These are phyloP conservation scores for Colletotrichum phormii DNA, from an alignment of 2,329 filamentous ascomycete genomes.

Conservation along the genomic window DNA sequence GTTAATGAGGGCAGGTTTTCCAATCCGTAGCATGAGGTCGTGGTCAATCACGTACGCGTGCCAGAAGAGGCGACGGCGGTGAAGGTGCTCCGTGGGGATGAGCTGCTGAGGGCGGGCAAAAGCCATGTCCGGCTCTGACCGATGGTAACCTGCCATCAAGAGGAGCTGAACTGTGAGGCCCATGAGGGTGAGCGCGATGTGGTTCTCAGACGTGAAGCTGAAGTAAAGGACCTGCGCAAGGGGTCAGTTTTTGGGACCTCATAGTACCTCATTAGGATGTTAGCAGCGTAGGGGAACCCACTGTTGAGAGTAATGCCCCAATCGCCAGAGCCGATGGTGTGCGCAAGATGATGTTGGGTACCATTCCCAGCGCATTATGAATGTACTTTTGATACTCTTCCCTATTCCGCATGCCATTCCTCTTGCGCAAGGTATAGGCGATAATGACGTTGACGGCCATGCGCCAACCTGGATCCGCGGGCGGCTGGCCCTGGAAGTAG, in stretches of 20 bases:
- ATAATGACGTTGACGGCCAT: constrained; percentile 29
- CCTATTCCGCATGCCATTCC: constrained; percentile 22
- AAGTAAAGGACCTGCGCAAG: constrained; percentile 15
- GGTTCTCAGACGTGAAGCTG: constrained; percentile 26
- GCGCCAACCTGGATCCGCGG: constrained; percentile 21
- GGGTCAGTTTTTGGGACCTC: not conserved
- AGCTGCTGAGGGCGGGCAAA: not conserved
- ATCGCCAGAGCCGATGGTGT: constrained; percentile 21
- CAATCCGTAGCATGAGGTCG: constrained; percentile 25
- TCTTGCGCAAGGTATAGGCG: constrained; percentile 15
- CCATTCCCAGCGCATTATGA: constrained; percentile 27
- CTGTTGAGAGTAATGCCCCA: constrained; percentile 16
- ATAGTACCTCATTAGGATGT: not conserved
- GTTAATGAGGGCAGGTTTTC: constrained; percentile 30
- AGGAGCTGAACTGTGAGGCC: constrained; percentile 19
- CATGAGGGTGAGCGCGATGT: constrained; percentile 12
- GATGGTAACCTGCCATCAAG: constrained; percentile 29
- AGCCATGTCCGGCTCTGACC: not conserved
- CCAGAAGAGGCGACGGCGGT: constrained; percentile 28
- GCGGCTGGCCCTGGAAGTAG: constrained; percentile 28
- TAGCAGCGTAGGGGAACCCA: not conserved
- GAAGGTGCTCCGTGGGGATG: not conserved
- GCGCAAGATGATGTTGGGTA: constrained; percentile 22
- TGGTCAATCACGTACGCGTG: constrained; percentile 27
- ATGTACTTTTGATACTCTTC: constrained; percentile 32